Evolutionary conservation across 2,329 filamentous ascomycete genomes (phyloP), one percentile per base, ranked within the genome.

Genomic region (Phyllosticta citriasiana): DNA sequence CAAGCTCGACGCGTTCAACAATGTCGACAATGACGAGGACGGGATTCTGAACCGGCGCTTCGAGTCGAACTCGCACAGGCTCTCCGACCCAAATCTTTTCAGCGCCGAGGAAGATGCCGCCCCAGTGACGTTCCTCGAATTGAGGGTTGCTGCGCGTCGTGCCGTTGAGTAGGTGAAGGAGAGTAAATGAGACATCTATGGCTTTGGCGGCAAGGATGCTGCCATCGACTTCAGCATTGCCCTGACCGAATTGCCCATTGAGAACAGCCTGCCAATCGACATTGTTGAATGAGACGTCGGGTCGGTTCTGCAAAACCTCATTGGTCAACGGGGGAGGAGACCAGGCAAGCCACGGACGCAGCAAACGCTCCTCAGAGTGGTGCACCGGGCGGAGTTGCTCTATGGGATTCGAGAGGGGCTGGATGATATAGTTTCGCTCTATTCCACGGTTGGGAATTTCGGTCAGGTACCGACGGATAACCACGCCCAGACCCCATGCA

Each of bases 61-160:
- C 74, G 14, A 74, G 70, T 6, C 74, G 72, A 4, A 84, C 70
- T n/a, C 83, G 79, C 14, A 84, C 74, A 1, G 81, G 76, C 55
- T 85, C 83, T n/a, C 82, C 81, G 22, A 78, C 70, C 80, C 82
- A 85, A 24, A 84, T 75, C 69, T 84, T 84, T 66, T 85, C 83
- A 1, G 79, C 81, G 5, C 83, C 83, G 0, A 84, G 69, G 67
- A 77, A 85, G 57, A 84, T 73, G 33, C 80, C 80, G 61, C 80
- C 79, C 69, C 79, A 84, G 59, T 78, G 73, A 3, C 73, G 68
- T 54, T 78, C 76, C 60, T 79, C 74, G 2, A 70, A 62, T 14
- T 74, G 74, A 6, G 71, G 68, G 24, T 70, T 68, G 2, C 71
- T 70, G 1, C 75, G 67, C 1, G 69, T 66, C 14, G 22, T 72